Evolutionary conservation across 176 grass and related monocot genomes (phyloP), one percentile per base, ranked within the genome.

Genomic region (Carex myosuroides): DNA sequence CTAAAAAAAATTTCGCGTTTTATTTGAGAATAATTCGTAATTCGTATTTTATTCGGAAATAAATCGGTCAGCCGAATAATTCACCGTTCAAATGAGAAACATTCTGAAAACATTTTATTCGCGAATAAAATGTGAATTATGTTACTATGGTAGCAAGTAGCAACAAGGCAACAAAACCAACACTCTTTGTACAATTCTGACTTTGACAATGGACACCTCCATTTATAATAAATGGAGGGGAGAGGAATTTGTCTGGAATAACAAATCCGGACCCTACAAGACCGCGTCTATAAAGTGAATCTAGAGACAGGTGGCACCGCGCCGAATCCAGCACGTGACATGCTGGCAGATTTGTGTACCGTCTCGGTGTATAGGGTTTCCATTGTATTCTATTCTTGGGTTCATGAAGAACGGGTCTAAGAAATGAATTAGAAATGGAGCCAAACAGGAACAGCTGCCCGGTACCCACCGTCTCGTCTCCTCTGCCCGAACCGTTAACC

Each of bases 391-490:
- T 79, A 26, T 22, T 13, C 0, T 24, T 50, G 39, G 33, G 20
- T 52, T 26, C 20, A 13, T 10, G 13, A 17, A 80, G 48, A 60
- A 37, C 24, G 5, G 17, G 48, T 55, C 13, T 13, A 6, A 26
- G 4, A 13, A 76, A 29, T 13, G 6, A 57, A 26, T 22, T 26
- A 39, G 0, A 37, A 39, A 26, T 44, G 52, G 14, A 10, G 6
- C 53, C 53, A 58, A 33, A 30, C 1, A 10, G 26, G 26, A 80
- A 80, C 77, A 80, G 77, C 24, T 30, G 77, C 77, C 57, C 32
- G 77, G 26, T 61, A 80, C 77, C 77, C 54, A 80, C 77, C 77
- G 17, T 35, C 54, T 59, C 75, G 48, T 79, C 75, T 59, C 12
- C 22, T 79, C 75, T 59, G 50, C 54, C 29, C 76, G 13, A 57